These are phyloP conservation scores for Sporothrix inflata DNA, from an alignment of 2,329 filamentous ascomycete genomes.

Conservation along the genomic window DNA sequence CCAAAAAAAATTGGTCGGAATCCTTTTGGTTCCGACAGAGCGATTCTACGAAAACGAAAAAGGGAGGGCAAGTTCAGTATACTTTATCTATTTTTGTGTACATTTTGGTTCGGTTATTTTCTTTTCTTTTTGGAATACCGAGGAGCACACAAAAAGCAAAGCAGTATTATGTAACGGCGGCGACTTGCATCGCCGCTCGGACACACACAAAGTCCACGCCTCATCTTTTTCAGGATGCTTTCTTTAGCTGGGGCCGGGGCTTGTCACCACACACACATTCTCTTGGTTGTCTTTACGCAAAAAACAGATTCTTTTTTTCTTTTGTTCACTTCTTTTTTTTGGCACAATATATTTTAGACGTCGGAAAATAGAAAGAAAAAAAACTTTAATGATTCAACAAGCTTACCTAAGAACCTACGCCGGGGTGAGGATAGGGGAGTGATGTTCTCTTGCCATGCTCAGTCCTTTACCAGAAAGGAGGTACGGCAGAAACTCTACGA, in stretches of 20 bases:
- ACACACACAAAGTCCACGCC: neutral
- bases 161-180: neutral
- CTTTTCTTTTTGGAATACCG: neutral
- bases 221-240: neutral
- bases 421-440: neutral
- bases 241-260: neutral
- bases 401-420: neutral
- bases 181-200: neutral
- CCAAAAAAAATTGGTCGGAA: neutral
- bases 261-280: neutral
- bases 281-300: neutral
- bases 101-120: neutral
- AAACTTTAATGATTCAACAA: conserved; percentile 8
- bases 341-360: conserved; percentile 8
- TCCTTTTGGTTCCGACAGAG: neutral
- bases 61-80: neutral
- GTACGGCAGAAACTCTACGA: neutral
- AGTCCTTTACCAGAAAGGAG: neutral
- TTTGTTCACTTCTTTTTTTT: conserved; percentile 20
- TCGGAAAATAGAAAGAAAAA: conserved; percentile 17
- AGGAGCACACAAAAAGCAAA: neutral
- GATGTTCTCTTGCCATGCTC: neutral
- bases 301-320: neutral
- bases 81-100: neutral
- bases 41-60: conserved; percentile 1